Evolutionary conservation across 139 green algal species (phyloP).

Genomic region (Micromonas pusilla): DNA sequence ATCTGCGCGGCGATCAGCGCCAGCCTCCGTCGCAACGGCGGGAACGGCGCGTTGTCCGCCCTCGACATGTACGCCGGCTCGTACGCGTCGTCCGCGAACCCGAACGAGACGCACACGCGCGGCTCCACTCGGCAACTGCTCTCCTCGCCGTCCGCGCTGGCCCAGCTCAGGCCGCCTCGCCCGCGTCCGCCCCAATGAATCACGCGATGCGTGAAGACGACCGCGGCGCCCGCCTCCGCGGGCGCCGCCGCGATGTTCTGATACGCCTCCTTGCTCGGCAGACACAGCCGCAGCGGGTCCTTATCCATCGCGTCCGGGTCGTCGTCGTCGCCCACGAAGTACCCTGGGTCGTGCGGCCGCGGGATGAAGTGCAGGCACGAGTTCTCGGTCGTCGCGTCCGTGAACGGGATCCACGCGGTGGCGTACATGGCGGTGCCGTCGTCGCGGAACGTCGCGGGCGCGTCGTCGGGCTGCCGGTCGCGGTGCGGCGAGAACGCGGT

Average conservation of each 20-base stretch:
- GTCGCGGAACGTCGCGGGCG: constrained; percentile 44
- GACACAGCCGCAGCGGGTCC: constrained; percentile 42
- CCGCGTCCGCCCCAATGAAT: constrained; percentile 57
- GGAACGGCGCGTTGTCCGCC: neutral
- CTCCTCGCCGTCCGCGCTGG: neutral
- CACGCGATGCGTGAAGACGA: constrained; percentile 56
- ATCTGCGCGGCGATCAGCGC: constrained; percentile 39
- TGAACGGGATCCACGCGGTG: constrained; percentile 51
- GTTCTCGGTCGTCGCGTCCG: constrained; percentile 51
- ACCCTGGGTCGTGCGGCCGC: constrained; percentile 41
- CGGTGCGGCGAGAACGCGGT: constrained; percentile 55
- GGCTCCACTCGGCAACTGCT: constrained; percentile 21
- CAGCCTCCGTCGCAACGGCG: neutral
- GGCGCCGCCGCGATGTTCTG: constrained; percentile 52
- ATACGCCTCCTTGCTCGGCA: constrained; percentile 48
- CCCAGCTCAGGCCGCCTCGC: constrained; percentile 31
- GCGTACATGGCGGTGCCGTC: constrained; percentile 52
- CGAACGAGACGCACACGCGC: constrained; percentile 48
- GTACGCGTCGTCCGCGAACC: constrained; percentile 43
- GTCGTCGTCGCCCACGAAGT: constrained; percentile 50
- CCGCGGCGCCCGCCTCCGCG: constrained; percentile 34
- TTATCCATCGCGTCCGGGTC: constrained; percentile 25
- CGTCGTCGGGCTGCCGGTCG: constrained; percentile 54
- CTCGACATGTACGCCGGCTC: constrained; percentile 47
- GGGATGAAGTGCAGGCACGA: constrained; percentile 58